Base-by-base conservation (phyloP, 306 rosid genomes). In the Lablab purpureus region DNA sequence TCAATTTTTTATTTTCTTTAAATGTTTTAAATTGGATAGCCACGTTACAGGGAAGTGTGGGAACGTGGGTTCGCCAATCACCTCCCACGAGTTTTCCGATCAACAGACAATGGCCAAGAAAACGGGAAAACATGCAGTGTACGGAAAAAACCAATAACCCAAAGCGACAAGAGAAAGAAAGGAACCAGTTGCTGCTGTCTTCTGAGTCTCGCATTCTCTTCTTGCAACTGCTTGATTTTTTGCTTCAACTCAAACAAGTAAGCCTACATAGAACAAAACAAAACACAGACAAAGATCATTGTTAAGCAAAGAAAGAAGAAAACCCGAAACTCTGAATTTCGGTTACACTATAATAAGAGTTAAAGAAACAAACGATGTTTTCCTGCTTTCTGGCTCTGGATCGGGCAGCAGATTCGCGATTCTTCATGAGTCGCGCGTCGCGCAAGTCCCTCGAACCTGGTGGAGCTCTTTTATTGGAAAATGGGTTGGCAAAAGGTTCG, bases 371-470 rank as follows among this genome's bases (percentile, higher is more conserved):
- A 50, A 12, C 36, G 51, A 56, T 27, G 18, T 4, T 32, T 80
- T 59, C 97, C 97, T 90, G 97, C 30, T 86, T 92, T 79, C 97
- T 74, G 15, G 97, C 93, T 67, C 97, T 85, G 2, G 95, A 90
- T 80, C 97, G 83, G 1, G 93, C 93, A 23, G 97, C 97, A 28
- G 97, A 90, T 71, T 92, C 97, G 6, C 97, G 78, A 22, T 92
- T 92, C 82, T 90, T 92, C 79, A 92, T 87, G 91, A 88, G 83
- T 1, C 95, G 84, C 68, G 86, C 86, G 14, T 83, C 81, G n/a
- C 89, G 68, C 54, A 80, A 45, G 36, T 75, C 84, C 7, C 87
- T 43, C 3, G 49, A 43, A 11, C 5, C 1, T 7, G 81, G 86
- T 5, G 71, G 46, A n/a, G 69, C 27, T 22, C 87, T 82, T 45